A percentile compares a stretch with the other conserved stretches of the same genome.
These are phyloP conservation scores for Claviceps fusiformis DNA, from an alignment of 2,329 filamentous ascomycete species.

Conservation along the genomic window DNA sequence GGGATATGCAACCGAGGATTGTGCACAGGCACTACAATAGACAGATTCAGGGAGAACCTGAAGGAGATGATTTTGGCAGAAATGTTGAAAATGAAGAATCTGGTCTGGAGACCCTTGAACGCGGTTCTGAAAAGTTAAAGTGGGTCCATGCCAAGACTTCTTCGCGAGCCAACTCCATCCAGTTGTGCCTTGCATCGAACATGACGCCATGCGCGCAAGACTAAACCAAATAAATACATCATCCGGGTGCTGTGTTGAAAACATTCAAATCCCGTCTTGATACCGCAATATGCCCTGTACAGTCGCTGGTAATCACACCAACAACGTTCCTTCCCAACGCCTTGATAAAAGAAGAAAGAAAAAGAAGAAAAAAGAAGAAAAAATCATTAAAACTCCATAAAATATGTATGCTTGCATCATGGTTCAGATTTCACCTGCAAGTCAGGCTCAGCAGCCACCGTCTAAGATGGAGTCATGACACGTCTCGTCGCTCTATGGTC, in stretches of 20 bases:
- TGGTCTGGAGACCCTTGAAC: neutral
- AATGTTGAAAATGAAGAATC: neutral
- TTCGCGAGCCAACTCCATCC: neutral
- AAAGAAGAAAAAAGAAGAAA: too few relatives aligned
- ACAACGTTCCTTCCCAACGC: neutral
- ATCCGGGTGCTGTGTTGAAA: neutral
- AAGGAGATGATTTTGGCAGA: neutral
- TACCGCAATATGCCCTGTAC: neutral
- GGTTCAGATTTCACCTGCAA: neutral
- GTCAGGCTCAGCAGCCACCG: neutral
- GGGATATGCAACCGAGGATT: neutral
- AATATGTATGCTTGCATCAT: neutral
- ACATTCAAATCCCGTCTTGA: neutral
- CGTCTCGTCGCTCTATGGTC: constrained; percentile 6
- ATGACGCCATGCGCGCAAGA: neutral
- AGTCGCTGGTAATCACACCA: neutral
- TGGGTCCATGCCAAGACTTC: neutral
- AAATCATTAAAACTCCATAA: neutral
- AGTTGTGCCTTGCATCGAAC: neutral
- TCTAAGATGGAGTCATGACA: neutral
- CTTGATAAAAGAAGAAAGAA: neutral
- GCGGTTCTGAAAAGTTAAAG: neutral
- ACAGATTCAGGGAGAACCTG: neutral
- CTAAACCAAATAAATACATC: neutral
- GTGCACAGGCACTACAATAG: neutral